Percentiles rank a stretch among this genome's conserved stretches.
phyloP scores from a whole-genome alignment of 805 yeast genomes.

The Alloascoidea hylecoeti region DNA sequence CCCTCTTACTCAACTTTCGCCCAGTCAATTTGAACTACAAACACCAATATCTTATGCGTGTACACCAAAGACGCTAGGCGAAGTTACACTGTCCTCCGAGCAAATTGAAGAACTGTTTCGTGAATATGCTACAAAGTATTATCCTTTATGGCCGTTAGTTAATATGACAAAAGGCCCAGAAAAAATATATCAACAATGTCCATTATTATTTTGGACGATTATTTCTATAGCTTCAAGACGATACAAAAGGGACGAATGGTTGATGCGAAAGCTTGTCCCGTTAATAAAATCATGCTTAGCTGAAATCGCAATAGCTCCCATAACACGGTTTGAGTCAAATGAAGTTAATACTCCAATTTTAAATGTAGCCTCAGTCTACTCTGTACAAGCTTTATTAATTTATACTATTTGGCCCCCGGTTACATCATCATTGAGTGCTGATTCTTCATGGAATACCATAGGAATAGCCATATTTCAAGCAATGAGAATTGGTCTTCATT shows the following conservation, averaged over 20 bases:
- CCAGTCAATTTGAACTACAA: neutral
- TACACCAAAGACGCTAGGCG: constrained; percentile 58
- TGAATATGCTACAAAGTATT: constrained; percentile 69
- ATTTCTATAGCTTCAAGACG: constrained; percentile 76
- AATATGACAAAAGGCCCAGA: constrained; percentile 78
- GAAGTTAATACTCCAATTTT: constrained; percentile 71
- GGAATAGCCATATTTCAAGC: constrained; percentile 93
- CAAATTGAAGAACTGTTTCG: constrained; percentile 47
- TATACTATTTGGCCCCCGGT: constrained; percentile 95
- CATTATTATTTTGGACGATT: constrained; percentile 88
- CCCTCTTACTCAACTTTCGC: no score
- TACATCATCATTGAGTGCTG: constrained; percentile 88
- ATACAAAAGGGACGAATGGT: constrained; percentile 20
- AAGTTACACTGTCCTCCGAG: constrained; percentile 42
- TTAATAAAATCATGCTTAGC: constrained; percentile 65
- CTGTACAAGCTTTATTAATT: constrained; percentile 84
- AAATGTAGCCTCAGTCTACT: constrained; percentile 82
- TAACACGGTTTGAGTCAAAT: constrained; percentile 67
- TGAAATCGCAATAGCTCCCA: constrained; percentile 83
- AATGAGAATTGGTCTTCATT: constrained; percentile 78
- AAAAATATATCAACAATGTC: constrained; percentile 61
- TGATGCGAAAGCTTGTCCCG: constrained; percentile 53
- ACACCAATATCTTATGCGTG: constrained; percentile 19
- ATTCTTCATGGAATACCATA: constrained; percentile 89
- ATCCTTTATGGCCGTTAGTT: constrained; percentile 77